Evolutionary conservation across 768 basidiomycete genomes (phyloP), one percentile per base, ranked within the genome.

Genomic region (Pleurotus eryngii): DNA sequence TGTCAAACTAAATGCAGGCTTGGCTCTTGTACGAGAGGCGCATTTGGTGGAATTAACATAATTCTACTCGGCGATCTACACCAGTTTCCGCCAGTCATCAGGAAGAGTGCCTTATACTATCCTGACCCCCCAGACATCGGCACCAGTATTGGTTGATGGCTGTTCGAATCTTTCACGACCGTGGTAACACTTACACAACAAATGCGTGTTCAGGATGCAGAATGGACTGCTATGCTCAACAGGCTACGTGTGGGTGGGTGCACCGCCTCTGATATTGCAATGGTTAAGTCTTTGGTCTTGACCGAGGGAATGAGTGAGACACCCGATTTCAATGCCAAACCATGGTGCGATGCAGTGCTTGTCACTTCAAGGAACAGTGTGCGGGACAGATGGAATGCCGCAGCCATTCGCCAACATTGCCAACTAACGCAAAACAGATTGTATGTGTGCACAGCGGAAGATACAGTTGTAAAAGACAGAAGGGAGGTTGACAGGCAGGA

Each of bases 111-210:
- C 8, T 64, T 74, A 5, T 72, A 60, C 49, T 12, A 26, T n/a
- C 15, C 11, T 3, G 27, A 15, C 4, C 15, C 18, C 4, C 15
- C 26, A 0, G 60, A 60, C 27, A 12, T 15, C 1, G 42, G 22
- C 3, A 50, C 46, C 26, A 51, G 47, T 8, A 1, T 64, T 0
- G 70, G 72, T 2, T 45, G 62, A 8, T 9, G 48, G 0, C 62
- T 73, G 3, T 71, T 70, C 49, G 57, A 65, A 49, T 57, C 66
- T 20, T 71, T 74, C 57, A 51, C 12, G 1, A 71, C 61, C 0
- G 72, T 76, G 0, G 66, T 76, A 0, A 61, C 70, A 8, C 60
- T 77, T 35, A 63, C 62, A 37, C 56, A 76, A 54, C 76, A 76
- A 57, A 63, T 69, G 46, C 57, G 67, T 7, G 66, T 75, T 0